A percentile compares a stretch with the other conserved stretches of the same genome.
Evolutionary conservation across 2,329 filamentous ascomycete genomes (phyloP).

Genomic region (Thermothelomyces thermophilus): DNA sequence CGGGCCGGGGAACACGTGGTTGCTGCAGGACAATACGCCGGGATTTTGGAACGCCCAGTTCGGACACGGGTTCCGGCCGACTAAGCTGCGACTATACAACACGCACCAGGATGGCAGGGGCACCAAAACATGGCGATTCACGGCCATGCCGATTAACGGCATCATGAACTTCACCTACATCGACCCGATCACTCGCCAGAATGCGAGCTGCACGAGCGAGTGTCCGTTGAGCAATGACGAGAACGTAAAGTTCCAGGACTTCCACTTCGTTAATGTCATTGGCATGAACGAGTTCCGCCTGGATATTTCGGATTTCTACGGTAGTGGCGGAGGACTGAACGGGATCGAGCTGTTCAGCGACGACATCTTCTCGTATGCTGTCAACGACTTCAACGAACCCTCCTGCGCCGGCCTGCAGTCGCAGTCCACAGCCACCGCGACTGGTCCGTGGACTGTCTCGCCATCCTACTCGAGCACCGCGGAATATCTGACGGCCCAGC

Average conservation of each 20-base stretch:
- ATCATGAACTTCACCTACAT: slow-evolving; percentile 95
- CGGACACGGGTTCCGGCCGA: slow-evolving; percentile 77
- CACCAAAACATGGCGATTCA: slow-evolving; percentile 81
- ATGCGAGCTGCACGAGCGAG: slow-evolving; percentile 66
- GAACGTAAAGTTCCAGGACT: slow-evolving; percentile 70
- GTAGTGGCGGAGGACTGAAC: slow-evolving; percentile 72
- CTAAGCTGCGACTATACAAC: slow-evolving; percentile 82
- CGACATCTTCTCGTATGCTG: slow-evolving; percentile 77
- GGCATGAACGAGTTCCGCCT: slow-evolving; percentile 84
- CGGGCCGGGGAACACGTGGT: slow-evolving; percentile 72
- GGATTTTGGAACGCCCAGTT: slow-evolving; percentile 83
- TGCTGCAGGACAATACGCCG: slow-evolving; percentile 65
- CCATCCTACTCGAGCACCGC: slow-evolving; percentile 64
- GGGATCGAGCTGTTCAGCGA: slow-evolving; percentile 84
- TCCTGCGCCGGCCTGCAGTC: slow-evolving; percentile 60
- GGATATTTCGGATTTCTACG: slow-evolving; percentile 83
- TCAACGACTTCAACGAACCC: slow-evolving; percentile 84
- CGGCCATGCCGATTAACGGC: slow-evolving; percentile 76
- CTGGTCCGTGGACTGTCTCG: slow-evolving; percentile 67
- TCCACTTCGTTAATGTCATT: slow-evolving; percentile 79
- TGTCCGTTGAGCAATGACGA: slow-evolving; percentile 76
- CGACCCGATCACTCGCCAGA: slow-evolving; percentile 63
- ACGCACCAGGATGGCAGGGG: slow-evolving; percentile 77
- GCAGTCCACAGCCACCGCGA: slow-evolving; percentile 59
- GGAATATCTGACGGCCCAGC: slow-evolving; percentile 65